Percentiles rank a stretch among this genome's conserved stretches.
Evolutionary conservation across 177 flowering plant genomes (phyloP).

Genomic region (Telopea speciosissima): DNA sequence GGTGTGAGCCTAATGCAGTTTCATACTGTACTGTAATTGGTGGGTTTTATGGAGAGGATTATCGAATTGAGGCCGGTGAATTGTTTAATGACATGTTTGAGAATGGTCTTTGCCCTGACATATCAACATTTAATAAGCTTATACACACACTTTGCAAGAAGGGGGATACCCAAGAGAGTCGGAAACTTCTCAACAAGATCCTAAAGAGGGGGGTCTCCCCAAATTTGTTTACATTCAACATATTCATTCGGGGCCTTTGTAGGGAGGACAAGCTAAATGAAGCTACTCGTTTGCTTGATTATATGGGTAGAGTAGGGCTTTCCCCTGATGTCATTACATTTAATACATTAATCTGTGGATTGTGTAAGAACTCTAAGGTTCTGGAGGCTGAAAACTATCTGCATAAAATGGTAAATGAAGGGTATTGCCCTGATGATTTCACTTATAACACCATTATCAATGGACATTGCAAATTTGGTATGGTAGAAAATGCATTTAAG

Average conservation of each 20-base stretch:
- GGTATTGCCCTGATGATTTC: conserved; percentile 65
- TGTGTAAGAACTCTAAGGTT: conserved; percentile 58
- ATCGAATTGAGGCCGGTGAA: conserved; percentile 40
- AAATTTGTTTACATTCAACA: conserved; percentile 70
- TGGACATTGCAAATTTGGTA: conserved; percentile 69
- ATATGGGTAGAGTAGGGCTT: conserved; percentile 34
- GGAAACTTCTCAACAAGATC: conserved; percentile 61
- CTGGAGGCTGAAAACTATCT: conserved; percentile 61
- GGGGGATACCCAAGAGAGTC: conserved; percentile 59
- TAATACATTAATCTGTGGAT: conserved; percentile 69
- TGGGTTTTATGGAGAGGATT: conserved; percentile 63
- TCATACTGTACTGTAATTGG: conserved; percentile 76
- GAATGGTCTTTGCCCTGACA: conserved; percentile 47
- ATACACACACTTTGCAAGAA: conserved; percentile 54
- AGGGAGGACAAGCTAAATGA: conserved; percentile 31
- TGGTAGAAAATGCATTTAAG: conserved; percentile 55
- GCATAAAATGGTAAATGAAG: conserved; percentile 69
- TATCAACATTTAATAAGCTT: conserved; percentile 73
- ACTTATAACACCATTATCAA: conserved; percentile 71
- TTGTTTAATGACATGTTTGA: conserved; percentile 72
- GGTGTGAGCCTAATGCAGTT: conserved; percentile 63
- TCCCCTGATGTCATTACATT: conserved; percentile 73
- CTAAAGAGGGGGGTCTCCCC: conserved; percentile 69
- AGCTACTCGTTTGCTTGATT: conserved; percentile 45
- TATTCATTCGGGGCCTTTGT: conserved; percentile 75